Conservation (phyloP, 164 flowering plant genomes). For the Tinospora cordifolia region DNA sequence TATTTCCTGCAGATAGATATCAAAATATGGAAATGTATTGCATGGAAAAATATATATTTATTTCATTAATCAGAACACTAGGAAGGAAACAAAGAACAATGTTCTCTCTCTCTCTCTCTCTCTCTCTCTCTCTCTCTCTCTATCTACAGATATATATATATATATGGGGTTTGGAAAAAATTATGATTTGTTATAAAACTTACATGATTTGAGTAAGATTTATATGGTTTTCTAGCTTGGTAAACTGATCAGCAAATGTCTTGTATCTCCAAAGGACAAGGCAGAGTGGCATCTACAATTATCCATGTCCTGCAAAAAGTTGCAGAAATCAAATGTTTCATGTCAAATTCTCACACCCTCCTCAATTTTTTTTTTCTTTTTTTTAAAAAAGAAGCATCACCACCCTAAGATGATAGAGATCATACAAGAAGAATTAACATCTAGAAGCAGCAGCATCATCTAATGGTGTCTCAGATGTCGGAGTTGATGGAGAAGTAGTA, state of each 20-base stretch:
- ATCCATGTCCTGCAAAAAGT: slow-evolving; percentile 3
- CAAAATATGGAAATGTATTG: background rate
- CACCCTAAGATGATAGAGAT: no score
- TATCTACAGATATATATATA: no score
- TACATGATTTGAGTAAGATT: background rate
- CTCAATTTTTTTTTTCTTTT: background rate
- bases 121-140: no score
- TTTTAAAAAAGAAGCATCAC: background rate
- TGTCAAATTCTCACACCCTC: background rate
- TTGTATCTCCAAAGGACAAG: background rate
- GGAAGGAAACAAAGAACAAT: background rate
- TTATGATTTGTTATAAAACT: background rate
- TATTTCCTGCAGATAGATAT: no score
- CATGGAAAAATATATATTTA: background rate
- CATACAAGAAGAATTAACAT: slow-evolving; percentile 16
- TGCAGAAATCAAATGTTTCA: background rate
- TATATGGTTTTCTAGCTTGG: background rate
- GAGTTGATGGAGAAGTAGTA: slow-evolving; percentile 23
- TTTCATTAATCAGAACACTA: background rate
- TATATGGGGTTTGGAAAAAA: background rate
- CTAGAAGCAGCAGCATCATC: slow-evolving; percentile 26
- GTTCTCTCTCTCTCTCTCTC: background rate
- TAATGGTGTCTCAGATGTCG: slow-evolving; percentile 47
- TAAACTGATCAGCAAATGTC: background rate
- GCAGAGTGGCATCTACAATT: background rate